Conservation (phyloP, 2,329 filamentous ascomycete species). For the Colletotrichum limetticola region DNA sequence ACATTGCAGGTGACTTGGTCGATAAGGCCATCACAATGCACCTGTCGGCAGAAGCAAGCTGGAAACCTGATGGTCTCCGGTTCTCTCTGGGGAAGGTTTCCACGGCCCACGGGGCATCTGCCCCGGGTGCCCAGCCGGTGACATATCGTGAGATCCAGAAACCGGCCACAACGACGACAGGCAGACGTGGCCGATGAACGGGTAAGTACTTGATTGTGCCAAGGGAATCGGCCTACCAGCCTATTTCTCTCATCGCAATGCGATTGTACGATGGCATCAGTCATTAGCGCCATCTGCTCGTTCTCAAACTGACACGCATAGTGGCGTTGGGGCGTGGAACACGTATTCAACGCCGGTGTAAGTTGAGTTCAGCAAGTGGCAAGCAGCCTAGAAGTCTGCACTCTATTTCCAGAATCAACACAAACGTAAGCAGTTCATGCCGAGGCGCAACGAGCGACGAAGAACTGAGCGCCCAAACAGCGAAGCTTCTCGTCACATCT, state of each 20-base stretch:
- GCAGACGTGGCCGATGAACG: neutral
- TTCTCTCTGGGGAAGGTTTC: neutral
- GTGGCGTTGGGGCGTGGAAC: neutral
- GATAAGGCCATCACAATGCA: slow-evolving; percentile 19
- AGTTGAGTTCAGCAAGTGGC: neutral
- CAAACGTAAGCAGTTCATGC: neutral
- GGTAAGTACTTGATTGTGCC: neutral
- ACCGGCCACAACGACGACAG: neutral
- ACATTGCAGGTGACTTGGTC: neutral
- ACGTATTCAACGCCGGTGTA: neutral
- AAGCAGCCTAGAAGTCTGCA: neutral
- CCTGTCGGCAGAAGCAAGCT: neutral
- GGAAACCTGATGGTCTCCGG: neutral
- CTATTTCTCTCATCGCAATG: neutral
- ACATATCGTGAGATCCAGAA: slow-evolving; percentile 9
- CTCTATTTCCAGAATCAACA: neutral
- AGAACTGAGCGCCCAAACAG: neutral
- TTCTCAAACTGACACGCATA: neutral
- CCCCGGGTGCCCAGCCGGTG: slow-evolving; percentile 8
- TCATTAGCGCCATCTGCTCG: neutral
- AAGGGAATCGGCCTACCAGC: neutral
- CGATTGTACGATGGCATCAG: neutral
- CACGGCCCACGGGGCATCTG: neutral
- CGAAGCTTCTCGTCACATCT: neutral
- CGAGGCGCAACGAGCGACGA: neutral